Conservation (phyloP, 2,329 filamentous ascomycete genomes). For the Trichoderma sp. region DNA sequence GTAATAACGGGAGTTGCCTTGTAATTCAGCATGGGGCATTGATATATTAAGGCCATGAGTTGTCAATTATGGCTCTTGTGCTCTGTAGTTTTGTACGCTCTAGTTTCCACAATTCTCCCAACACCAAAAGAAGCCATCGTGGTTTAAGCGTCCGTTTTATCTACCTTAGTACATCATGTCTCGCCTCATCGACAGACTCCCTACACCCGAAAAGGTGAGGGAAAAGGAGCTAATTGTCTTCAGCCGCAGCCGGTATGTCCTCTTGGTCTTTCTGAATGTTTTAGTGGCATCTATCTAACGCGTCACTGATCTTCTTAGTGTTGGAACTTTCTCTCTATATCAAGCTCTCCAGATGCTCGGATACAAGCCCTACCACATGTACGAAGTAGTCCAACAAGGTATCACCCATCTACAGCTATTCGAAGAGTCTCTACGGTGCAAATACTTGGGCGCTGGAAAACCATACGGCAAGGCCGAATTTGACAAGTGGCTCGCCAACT, state of each 20-base stretch:
- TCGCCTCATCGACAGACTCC: conserved; percentile 35
- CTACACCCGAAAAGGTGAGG: conserved; percentile 30
- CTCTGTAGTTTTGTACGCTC: neutral
- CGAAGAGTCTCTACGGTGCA: conserved; percentile 31
- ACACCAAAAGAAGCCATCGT: neutral
- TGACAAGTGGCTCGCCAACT: conserved; percentile 40
- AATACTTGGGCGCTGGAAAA: conserved; percentile 29
- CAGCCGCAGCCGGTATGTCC: conserved; percentile 36
- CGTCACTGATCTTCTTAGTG: conserved; percentile 24
- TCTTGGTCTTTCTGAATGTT: neutral
- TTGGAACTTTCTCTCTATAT: conserved; percentile 37
- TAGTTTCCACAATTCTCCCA: neutral
- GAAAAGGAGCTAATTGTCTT: conserved; percentile 38
- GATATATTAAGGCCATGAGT: neutral
- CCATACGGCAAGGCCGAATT: conserved; percentile 37
- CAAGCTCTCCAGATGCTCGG: conserved; percentile 34
- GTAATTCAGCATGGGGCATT: neutral
- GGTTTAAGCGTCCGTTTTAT: neutral
- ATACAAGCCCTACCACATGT: conserved; percentile 38
- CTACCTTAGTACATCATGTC: conserved; percentile 30
- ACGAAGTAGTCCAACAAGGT: conserved; percentile 29
- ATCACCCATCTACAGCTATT: conserved; percentile 28
- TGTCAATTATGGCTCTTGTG: neutral
- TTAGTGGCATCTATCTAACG: neutral
- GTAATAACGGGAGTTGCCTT: neutral